Evolutionary conservation across 495 filamentous ascomycete species (phyloP).

Genomic region (Astrothelium macrocarpum): DNA sequence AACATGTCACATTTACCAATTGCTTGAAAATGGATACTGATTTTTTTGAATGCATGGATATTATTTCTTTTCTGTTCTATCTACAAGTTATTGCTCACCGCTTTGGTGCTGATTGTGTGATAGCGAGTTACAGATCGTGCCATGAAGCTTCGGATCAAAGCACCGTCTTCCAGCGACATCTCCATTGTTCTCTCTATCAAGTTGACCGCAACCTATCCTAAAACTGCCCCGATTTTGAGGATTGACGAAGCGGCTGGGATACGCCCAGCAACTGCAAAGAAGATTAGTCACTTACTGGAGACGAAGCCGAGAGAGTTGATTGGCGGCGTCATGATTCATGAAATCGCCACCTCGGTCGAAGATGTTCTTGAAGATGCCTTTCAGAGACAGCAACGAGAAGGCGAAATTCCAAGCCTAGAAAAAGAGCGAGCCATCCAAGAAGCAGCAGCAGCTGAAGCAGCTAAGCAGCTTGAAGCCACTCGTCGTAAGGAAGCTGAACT

Average conservation of each 20-base stretch:
- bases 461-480: constrained; percentile 20
- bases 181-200: constrained; percentile 56
- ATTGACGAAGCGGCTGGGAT: constrained; percentile 55
- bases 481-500: constrained; percentile 37
- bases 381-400: constrained; percentile 52
- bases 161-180: constrained; percentile 58
- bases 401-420: constrained; percentile 74
- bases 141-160: constrained; percentile 69
- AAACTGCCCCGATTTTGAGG: constrained; percentile 64
- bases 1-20: no score
- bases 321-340: constrained; percentile 82
- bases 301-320: constrained; percentile 61
- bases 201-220: constrained; percentile 87
- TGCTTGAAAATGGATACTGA: no score
- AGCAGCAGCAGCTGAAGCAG: constrained; percentile 42
- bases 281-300: constrained; percentile 59
- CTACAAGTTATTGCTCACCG: neutral
- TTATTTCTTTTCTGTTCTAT: neutral
- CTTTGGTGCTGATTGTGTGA: neutral
- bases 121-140: constrained; percentile 52
- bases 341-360: constrained; percentile 69
- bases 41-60: no score
- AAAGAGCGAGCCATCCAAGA: constrained; percentile 73
- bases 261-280: constrained; percentile 52
- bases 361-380: constrained; percentile 85